Conservation (phyloP, 345 rosid genomes). For the Populus pruinosa region DNA sequence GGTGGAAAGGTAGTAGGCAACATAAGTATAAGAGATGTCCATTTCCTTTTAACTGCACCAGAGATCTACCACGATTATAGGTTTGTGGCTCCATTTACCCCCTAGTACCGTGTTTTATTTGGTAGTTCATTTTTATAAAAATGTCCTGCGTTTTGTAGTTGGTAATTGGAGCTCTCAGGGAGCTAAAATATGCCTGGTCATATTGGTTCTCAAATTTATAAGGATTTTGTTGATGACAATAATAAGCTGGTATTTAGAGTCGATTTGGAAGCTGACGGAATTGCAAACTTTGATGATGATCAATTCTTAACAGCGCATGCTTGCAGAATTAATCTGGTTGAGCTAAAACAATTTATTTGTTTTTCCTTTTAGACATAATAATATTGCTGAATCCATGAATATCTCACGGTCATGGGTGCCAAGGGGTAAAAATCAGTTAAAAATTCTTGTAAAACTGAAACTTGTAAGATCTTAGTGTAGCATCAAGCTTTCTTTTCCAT, state of each 20-base stretch:
- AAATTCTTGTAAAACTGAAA: neutral
- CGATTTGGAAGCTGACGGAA: neutral
- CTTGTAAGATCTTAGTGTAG: neutral
- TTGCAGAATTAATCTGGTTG: neutral
- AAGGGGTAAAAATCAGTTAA: neutral
- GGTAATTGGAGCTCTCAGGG: neutral
- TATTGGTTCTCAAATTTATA: neutral
- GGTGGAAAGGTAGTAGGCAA: slow-evolving; percentile 76
- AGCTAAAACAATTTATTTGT: neutral
- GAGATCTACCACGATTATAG: slow-evolving; percentile 85
- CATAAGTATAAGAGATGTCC: slow-evolving; percentile 87
- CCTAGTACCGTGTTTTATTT: slow-evolving; percentile 6
- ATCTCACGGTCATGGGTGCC: neutral
- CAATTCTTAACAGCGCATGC: neutral
- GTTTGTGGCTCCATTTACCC: slow-evolving; percentile 28
- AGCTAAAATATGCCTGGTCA: neutral
- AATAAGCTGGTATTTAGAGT: neutral
- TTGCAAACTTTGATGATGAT: neutral
- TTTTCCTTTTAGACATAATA: neutral
- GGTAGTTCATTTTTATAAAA: neutral
- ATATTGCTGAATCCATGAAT: neutral
- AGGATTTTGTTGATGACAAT: neutral
- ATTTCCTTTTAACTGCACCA: slow-evolving; percentile 85
- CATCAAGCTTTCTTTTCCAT: neutral
- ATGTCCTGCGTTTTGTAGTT: neutral